Evolutionary conservation across 2,329 filamentous ascomycete genomes (phyloP).

Genomic region (Hansfordia pulvinata): DNA sequence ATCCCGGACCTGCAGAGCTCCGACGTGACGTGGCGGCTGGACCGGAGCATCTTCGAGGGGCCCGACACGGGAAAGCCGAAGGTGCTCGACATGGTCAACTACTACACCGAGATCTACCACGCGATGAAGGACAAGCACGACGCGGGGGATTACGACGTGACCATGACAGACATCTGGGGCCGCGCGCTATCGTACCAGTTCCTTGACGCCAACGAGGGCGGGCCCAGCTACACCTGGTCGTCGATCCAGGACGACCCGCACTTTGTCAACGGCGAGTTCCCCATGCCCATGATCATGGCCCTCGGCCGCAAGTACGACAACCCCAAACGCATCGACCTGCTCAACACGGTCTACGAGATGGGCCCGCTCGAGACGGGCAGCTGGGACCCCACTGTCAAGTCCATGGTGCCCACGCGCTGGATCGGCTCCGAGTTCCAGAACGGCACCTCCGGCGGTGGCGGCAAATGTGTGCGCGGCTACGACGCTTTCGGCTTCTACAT

Average conservation of each 20-base stretch:
- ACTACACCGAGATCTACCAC: constrained; percentile 46
- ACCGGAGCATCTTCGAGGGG: constrained; percentile 21
- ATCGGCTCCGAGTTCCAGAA: constrained; percentile 59
- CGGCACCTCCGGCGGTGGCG: constrained; percentile 40
- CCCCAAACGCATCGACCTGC: constrained; percentile 52
- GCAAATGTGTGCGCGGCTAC: constrained; percentile 61
- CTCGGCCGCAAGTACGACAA: constrained; percentile 51
- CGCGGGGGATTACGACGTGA: constrained; percentile 49
- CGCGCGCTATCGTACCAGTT: constrained; percentile 59
- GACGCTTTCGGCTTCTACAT: constrained; percentile 76
- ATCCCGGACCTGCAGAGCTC: constrained; percentile 29
- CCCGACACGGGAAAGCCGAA: constrained; percentile 12
- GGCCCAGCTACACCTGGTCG: constrained; percentile 58
- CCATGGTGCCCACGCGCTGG: constrained; percentile 57
- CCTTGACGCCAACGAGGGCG: constrained; percentile 52
- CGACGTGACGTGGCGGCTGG: constrained; percentile 25
- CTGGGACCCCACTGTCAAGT: constrained; percentile 59
- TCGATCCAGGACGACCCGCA: constrained; percentile 49
- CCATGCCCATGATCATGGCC: constrained; percentile 61
- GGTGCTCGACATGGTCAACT: constrained; percentile 22
- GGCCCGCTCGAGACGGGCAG: constrained; percentile 70
- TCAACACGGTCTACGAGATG: constrained; percentile 65
- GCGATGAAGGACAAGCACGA: constrained; percentile 46
- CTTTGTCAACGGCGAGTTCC: constrained; percentile 51
- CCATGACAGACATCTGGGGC: constrained; percentile 64